phyloP scores from a whole-genome alignment of 2,329 filamentous ascomycete genomes.

The Hymenoscyphus fructigenus region DNA sequence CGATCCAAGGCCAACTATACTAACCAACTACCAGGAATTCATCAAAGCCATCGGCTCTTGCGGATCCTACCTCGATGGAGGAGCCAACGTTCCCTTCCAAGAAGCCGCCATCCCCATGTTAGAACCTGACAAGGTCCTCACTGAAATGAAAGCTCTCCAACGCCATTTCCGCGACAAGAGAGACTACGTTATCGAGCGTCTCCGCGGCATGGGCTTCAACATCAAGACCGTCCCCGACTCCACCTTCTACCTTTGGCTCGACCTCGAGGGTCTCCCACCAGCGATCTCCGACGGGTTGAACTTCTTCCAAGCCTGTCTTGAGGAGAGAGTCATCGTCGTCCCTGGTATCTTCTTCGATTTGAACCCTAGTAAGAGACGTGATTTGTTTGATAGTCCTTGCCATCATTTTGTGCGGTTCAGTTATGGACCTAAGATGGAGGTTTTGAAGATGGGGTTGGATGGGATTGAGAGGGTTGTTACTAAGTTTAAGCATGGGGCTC shows the following conservation, averaged over 20 bases:
- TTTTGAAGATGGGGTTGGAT: constrained; percentile 74
- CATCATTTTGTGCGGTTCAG: constrained; percentile 87
- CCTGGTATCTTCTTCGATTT: constrained; percentile 98
- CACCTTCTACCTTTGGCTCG: constrained; percentile 90
- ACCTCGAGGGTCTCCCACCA: constrained; percentile 67
- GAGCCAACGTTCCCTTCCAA: constrained; percentile 93
- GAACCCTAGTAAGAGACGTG: constrained; percentile 84
- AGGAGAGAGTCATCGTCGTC: constrained; percentile 94
- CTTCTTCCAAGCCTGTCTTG: constrained; percentile 92
- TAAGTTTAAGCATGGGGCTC: constrained; percentile 8
- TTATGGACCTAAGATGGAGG: constrained; percentile 81
- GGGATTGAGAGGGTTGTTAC: constrained; percentile 80
- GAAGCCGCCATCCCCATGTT: constrained; percentile 91
- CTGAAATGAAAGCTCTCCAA: constrained; percentile 89
- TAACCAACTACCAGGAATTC: constrained; percentile 60
- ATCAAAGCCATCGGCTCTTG: constrained; percentile 90
- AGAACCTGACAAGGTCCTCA: constrained; percentile 75
- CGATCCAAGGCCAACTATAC: neutral
- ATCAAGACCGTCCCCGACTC: constrained; percentile 83
- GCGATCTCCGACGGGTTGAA: constrained; percentile 89
- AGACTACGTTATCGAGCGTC: constrained; percentile 80
- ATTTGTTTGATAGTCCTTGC: constrained; percentile 91
- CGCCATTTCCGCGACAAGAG: constrained; percentile 87
- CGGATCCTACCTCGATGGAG: constrained; percentile 91
- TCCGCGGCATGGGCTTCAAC: constrained; percentile 82